Percentiles rank a stretch among this genome's conserved stretches.
Conservation (phyloP, 768 basidiomycete species). For the Chlorophyllum brunneum region DNA sequence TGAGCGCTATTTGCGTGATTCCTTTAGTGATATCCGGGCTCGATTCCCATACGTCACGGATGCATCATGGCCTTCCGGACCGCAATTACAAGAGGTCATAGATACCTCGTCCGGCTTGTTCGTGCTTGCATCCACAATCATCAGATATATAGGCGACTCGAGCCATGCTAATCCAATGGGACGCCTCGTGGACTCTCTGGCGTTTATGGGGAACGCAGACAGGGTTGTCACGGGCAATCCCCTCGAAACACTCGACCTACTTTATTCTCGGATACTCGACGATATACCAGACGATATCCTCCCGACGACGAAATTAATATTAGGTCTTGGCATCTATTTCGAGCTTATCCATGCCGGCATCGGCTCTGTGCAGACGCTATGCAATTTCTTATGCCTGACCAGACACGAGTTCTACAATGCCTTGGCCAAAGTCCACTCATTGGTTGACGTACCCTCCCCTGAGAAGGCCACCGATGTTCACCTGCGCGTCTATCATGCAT, state of each 20-base stretch:
- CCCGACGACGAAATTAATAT: background rate
- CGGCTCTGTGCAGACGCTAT: background rate
- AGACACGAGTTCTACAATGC: background rate
- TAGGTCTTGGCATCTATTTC: background rate
- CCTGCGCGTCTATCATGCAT: background rate
- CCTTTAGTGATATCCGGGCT: background rate
- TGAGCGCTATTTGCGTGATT: background rate
- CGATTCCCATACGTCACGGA: background rate
- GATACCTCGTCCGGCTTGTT: background rate
- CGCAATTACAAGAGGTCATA: background rate
- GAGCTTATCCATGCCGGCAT: too few species aligned
- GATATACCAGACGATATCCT: background rate
- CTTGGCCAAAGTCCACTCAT: background rate
- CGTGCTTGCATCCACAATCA: background rate
- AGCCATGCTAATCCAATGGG: background rate
- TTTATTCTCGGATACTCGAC: constrained; percentile 2
- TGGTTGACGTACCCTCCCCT: background rate
- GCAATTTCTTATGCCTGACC: background rate
- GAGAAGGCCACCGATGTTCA: background rate
- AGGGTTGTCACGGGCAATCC: background rate
- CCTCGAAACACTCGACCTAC: constrained; percentile 5
- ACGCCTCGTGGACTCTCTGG: background rate
- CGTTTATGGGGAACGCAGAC: background rate
- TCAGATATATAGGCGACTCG: constrained; percentile 8
- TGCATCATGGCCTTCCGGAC: background rate